These are phyloP conservation scores for Penicillium bialowiezense DNA, from an alignment of 495 filamentous ascomycete genomes.

Conservation along the genomic window DNA sequence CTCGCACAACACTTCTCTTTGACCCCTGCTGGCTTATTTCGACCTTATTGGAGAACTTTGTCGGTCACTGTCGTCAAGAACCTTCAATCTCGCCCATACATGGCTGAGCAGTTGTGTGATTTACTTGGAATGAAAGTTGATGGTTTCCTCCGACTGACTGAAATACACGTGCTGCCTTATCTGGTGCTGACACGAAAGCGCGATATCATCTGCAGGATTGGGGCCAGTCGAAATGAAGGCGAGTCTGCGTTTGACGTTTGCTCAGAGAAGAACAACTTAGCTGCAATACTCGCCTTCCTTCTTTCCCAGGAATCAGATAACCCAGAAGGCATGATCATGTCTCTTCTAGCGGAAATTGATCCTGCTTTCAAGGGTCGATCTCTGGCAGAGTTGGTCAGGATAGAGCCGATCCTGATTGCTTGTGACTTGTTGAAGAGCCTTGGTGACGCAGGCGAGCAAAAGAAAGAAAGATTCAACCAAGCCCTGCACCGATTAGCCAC, in stretches of 20 bases:
- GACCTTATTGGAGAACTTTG: slow-evolving; percentile 82
- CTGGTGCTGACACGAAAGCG: slow-evolving; percentile 73
- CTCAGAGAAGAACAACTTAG: slow-evolving; percentile 66
- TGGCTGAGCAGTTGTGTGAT: slow-evolving; percentile 75
- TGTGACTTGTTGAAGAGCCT: slow-evolving; percentile 81
- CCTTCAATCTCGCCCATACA: slow-evolving; percentile 73
- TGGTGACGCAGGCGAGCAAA: slow-evolving; percentile 62
- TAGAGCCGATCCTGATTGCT: slow-evolving; percentile 71
- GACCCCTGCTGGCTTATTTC: slow-evolving; percentile 64
- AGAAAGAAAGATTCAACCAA: slow-evolving; percentile 55
- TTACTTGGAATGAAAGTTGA: slow-evolving; percentile 68
- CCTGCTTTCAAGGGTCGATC: slow-evolving; percentile 63
- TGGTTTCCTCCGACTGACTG: slow-evolving; percentile 73
- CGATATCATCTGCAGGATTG: slow-evolving; percentile 78
- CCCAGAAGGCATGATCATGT: slow-evolving; percentile 65
- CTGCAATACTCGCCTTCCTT: slow-evolving; percentile 74
- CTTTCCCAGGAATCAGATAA: slow-evolving; percentile 68
- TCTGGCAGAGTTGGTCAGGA: slow-evolving; percentile 65
- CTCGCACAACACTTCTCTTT: slow-evolving; percentile 61
- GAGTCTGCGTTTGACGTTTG: slow-evolving; percentile 58
- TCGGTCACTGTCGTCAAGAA: slow-evolving; percentile 79
- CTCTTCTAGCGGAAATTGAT: slow-evolving; percentile 61
- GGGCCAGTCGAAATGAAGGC: slow-evolving; percentile 63
- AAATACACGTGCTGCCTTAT: slow-evolving; percentile 78
- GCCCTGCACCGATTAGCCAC: slow-evolving; percentile 67